Evolutionary conservation across 2,329 filamentous ascomycete species (phyloP), one percentile per base, ranked within the genome.

Genomic region (Penicillium sumatraense): DNA sequence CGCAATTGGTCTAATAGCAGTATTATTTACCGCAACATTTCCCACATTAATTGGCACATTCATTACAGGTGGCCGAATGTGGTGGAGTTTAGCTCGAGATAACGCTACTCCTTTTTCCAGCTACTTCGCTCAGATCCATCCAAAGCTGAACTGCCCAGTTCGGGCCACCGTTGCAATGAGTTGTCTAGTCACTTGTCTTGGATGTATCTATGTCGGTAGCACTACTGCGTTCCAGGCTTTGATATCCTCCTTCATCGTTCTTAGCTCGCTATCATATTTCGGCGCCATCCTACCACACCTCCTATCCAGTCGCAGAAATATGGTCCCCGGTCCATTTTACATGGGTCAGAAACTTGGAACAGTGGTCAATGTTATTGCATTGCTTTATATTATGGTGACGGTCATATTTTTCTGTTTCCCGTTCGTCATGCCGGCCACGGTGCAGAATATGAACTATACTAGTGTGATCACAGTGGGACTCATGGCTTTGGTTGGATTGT

Each of bases 171-270:
- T 87, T 1, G 73, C 78, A 8, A 82, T 80, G 74, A 72, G 77
- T 3, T 57, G 73, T 31, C 70, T 81, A 51, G 80, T 81, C 20
- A 85, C 85, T 0, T 68, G 86, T 3, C 75, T 90, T 0, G 86
- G 86, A 0, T 79, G 78, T 40, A 86, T 90, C 41, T 89, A 89
- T 60, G 80, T 90, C 1, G 87, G 83, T 16, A 85, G 79, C 56
- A 81, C 78, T 0, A 87, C 85, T 0, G 88, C 88, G 0, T 90
- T 90, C 72, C 82, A 83, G 38, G 87, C 86, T 0, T 83, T 90
- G 27, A 82, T 89, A 6, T 85, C 85, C 9, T 81, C 78, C 0
- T 86, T 84, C 67, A 79, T 84, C 51, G 77, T 86, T 13, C 75
- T 86, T 0, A 75, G 76, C 3, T 81, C 81, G 0, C 66, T 82